Evolutionary conservation across 108 stramenopile species (phyloP).

Genomic region (Cyclotella cryptica): DNA sequence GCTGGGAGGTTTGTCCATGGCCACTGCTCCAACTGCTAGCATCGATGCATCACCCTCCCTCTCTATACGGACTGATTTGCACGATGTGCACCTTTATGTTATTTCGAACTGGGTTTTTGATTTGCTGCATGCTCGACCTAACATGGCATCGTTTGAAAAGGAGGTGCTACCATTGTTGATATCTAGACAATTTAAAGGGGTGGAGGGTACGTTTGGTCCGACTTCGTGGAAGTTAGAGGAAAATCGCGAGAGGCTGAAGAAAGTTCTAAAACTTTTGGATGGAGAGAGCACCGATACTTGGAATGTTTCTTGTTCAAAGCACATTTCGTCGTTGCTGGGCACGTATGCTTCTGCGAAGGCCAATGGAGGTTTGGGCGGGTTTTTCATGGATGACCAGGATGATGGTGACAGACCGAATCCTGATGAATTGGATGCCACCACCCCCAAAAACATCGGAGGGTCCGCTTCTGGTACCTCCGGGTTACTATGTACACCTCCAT

Average conservation of each 20-base stretch:
- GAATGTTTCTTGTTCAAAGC: constrained; percentile 8
- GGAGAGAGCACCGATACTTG: constrained; percentile 16
- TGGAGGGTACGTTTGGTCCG: constrained; percentile 71
- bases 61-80: constrained; percentile 53
- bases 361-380: constrained; percentile 26
- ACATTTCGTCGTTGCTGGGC: constrained; percentile 24
- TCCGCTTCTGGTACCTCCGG: constrained; percentile 2
- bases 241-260: constrained; percentile 28
- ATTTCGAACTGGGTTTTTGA: constrained; percentile 83
- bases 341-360: constrained; percentile 32
- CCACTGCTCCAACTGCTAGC: constrained; percentile 33
- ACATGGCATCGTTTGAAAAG: constrained; percentile 57
- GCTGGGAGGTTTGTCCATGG: background rate
- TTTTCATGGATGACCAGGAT: constrained; percentile 25
- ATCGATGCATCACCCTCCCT: constrained; percentile 39
- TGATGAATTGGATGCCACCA: constrained; percentile 14
- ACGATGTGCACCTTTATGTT: constrained; percentile 84
- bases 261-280: constrained; percentile 32
- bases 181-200: constrained; percentile 75
- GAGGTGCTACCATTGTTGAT: constrained; percentile 82
- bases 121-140: constrained; percentile 57
- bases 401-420: constrained; percentile 1
- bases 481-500: constrained; percentile 13
- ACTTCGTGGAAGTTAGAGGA: constrained; percentile 36
- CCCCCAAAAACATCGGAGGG: constrained; percentile 6